Conservation (phyloP, 306 rosid genomes). For the Inga oerstediana region DNA sequence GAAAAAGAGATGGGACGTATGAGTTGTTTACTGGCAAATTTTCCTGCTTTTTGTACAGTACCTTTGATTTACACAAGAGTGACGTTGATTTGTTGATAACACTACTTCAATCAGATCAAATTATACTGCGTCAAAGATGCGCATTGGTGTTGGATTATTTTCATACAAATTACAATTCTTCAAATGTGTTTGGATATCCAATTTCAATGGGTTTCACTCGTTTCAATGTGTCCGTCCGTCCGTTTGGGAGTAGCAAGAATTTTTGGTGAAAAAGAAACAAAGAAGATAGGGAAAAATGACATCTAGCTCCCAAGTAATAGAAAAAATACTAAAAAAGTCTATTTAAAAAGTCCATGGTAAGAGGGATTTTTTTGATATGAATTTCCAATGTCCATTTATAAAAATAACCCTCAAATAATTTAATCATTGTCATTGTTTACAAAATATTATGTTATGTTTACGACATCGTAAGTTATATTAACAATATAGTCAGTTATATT, state of each 20-base stretch:
- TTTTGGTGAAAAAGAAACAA: too few species aligned
- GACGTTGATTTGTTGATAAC: constrained; percentile 5
- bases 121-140: neutral
- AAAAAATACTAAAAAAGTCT: too few species aligned
- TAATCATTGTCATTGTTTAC: too few species aligned
- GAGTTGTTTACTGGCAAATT: neutral
- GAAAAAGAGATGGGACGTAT: constrained; percentile 96
- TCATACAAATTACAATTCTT: neutral
- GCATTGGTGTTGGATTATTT: neutral
- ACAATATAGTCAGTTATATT: too few species aligned
- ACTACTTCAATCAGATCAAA: constrained; percentile 10
- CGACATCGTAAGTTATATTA: too few species aligned
- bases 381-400: too few species aligned
- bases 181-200: neutral
- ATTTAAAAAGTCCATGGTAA: too few species aligned
- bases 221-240: neutral
- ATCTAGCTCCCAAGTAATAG: too few species aligned
- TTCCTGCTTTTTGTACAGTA: constrained; percentile 6
- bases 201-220: neutral
- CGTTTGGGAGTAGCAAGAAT: neutral
- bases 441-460: too few species aligned
- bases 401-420: too few species aligned
- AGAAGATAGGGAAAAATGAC: too few species aligned
- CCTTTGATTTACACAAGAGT: constrained; percentile 7
- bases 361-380: too few species aligned